Evolutionary conservation across 768 basidiomycete genomes (phyloP), one percentile per base, ranked within the genome.

Genomic region (Rhodotorula taiwanensis): DNA sequence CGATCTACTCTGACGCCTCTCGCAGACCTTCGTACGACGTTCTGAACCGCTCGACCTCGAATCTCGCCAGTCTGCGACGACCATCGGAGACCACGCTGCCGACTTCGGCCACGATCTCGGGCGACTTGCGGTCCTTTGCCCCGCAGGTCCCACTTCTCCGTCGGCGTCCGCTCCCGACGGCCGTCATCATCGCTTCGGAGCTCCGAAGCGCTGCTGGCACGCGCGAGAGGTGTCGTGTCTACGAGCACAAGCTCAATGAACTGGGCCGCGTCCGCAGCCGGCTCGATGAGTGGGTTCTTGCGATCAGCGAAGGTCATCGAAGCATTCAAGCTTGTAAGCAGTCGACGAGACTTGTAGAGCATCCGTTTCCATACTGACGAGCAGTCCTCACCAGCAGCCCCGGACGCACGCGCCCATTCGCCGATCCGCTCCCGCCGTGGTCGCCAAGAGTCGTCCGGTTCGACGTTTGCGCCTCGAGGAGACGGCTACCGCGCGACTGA

Each of bases 201-300:
- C 79, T 92, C 6, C 70, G 79, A 34, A 72, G 76, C 20, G 80
- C 80, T 74, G 81, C 78, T 66, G 84, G 79, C 33, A 71, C 85
- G 4, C 63, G 82, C 7, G 89, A 91, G 71, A 81, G 89, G 52
- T 87, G 85, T 62, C 73, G 77, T 28, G 82, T 84, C 42, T 93
- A 92, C 70, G 85, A 86, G 30, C 77, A 79, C 69, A 92, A 90
- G 78, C 88, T 92, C 67, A 88, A 89, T 71, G 88, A 91, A 73
- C 75, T 93, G 25, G 83, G 83, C 58, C 77, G 80, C 64, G 84
- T 83, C 71, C 86, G 89, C 71, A 86, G 86, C 69, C 88, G 89
- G 36, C 76, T 92, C 55, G 77, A 78, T 25, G 83, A 86, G n/a
- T 93, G 90, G 90, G 76, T 89, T 30, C 67, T 77, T 43, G 80